phyloP scores from a whole-genome alignment of 306 rosid genomes.

The Vicia sativa region DNA sequence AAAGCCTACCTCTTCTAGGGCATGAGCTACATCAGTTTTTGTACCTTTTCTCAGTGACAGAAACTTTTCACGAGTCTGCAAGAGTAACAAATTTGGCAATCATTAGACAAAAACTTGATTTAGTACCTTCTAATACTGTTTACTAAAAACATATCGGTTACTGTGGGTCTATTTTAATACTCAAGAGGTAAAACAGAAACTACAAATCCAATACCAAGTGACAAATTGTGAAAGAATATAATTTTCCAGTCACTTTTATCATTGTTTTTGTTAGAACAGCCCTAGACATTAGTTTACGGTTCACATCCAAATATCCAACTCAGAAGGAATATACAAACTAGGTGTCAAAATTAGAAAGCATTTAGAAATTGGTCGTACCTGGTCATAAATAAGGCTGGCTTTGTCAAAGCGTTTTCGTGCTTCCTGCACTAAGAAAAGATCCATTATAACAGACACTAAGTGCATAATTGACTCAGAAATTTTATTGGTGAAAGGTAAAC shows the following conservation, averaged over 20 bases:
- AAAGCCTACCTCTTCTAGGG: slow-evolving; percentile 81
- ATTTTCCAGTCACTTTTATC: not conserved
- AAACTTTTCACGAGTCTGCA: slow-evolving; percentile 95
- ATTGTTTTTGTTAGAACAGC: not conserved
- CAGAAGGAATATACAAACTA: slow-evolving; percentile 18
- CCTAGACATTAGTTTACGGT: too few relatives aligned
- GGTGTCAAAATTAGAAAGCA: slow-evolving; percentile 27
- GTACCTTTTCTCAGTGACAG: slow-evolving; percentile 94
- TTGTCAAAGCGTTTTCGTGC: slow-evolving; percentile 97
- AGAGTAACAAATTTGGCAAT: slow-evolving; percentile 28
- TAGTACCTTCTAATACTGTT: slow-evolving; percentile 14
- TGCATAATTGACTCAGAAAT: slow-evolving; percentile 25
- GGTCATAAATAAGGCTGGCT: slow-evolving; percentile 97
- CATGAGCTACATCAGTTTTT: slow-evolving; percentile 71
- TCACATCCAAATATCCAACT: slow-evolving; percentile 22
- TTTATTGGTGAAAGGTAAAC: slow-evolving; percentile 21
- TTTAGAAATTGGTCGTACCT: slow-evolving; percentile 57
- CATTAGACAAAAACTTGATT: slow-evolving; percentile 8
- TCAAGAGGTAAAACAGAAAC: too few relatives aligned
- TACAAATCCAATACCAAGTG: slow-evolving; percentile 17
- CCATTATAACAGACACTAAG: slow-evolving; percentile 46
- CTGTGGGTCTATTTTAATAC: too few relatives aligned
- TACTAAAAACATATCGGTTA: not conserved
- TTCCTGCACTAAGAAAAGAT: slow-evolving; percentile 74
- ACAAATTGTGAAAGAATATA: slow-evolving; percentile 4